Conservation (phyloP, 1,284 basidiomycete species). For the Cutaneotrichosporon dermatis region DNA sequence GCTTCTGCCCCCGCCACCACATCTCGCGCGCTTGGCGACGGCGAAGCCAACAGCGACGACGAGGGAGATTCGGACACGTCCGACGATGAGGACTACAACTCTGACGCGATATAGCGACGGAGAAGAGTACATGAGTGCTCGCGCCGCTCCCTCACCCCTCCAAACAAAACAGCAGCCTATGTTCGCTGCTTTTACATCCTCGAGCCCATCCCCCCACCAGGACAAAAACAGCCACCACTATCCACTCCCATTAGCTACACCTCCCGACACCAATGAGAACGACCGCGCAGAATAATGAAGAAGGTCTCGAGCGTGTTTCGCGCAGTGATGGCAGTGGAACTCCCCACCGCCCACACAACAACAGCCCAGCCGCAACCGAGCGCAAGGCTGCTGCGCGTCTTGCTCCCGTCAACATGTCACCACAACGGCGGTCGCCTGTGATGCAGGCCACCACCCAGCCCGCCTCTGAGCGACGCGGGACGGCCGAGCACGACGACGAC, state of each 20-base stretch:
- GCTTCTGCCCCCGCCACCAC: conserved; percentile 21
- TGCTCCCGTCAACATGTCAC: neutral
- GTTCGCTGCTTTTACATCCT: neutral
- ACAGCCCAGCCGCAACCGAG: neutral
- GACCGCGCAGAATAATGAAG: conserved; percentile 21
- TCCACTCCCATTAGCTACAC: neutral
- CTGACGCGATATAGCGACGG: conserved; percentile 5
- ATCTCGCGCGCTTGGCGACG: conserved; percentile 17
- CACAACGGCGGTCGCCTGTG: conserved; percentile 12
- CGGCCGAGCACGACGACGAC: conserved; percentile 5
- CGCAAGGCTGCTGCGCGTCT: conserved; percentile 1
- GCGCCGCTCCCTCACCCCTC: neutral
- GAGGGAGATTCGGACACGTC: conserved; percentile 18
- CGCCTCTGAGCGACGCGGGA: conserved; percentile 37
- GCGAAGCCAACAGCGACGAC: conserved; percentile 17
- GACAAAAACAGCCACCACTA: neutral
- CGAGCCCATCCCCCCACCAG: neutral
- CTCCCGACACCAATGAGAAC: conserved; percentile 1
- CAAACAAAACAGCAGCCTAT: neutral
- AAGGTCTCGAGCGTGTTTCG: conserved; percentile 36
- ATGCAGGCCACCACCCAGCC: conserved; percentile 47
- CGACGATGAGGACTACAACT: conserved; percentile 10
- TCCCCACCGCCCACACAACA: neutral
- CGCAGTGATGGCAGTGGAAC: conserved; percentile 10
- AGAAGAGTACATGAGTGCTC: conserved; percentile 1